These are phyloP conservation scores for Arxiozyma slooffiae DNA, from an alignment of 1,139 yeast genomes.

Conservation along the genomic window DNA sequence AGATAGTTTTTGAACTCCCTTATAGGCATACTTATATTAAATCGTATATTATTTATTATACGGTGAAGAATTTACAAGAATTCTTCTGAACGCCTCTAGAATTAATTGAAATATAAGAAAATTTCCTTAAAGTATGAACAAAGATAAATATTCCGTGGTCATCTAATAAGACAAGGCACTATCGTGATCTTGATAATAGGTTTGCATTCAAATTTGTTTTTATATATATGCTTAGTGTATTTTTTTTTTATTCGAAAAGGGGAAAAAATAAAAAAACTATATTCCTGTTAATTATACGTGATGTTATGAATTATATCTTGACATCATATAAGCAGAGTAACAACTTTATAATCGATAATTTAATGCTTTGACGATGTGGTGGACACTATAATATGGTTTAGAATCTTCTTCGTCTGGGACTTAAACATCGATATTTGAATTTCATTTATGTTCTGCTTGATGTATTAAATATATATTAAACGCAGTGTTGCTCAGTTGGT, in stretches of 20 bases:
- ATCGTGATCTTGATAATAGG: slow-evolving; percentile 47
- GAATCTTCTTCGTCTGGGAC: slow-evolving; percentile 31
- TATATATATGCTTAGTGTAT: too few species aligned
- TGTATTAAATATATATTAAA: slow-evolving; percentile 52
- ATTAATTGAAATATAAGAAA: slow-evolving; percentile 43
- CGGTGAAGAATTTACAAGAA: background rate
- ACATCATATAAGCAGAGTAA: slow-evolving; percentile 1
- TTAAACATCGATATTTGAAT: slow-evolving; percentile 46
- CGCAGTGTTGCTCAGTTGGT: slow-evolving; percentile 66
- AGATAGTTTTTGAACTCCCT: slow-evolving; percentile 46
- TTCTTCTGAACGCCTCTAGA: slow-evolving; percentile 44
- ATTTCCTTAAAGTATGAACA: slow-evolving; percentile 48
- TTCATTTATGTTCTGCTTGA: slow-evolving; percentile 47
- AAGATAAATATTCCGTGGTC: slow-evolving; percentile 60
- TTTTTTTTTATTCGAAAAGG: too few species aligned
- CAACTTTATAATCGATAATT: background rate
- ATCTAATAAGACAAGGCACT: slow-evolving; percentile 44
- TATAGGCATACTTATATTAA: slow-evolving; percentile 19
- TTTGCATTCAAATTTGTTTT: slow-evolving; percentile 23
- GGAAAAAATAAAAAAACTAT: slow-evolving; percentile 10
- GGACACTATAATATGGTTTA: slow-evolving; percentile 34
- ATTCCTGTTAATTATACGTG: slow-evolving; percentile 33
- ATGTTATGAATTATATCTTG: slow-evolving; percentile 35
- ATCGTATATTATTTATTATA: slow-evolving; percentile 1
- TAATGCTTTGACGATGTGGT: slow-evolving; percentile 29